These are phyloP conservation scores for Leccinum solheimii DNA, from an alignment of 1,284 basidiomycete species.

Conservation along the genomic window DNA sequence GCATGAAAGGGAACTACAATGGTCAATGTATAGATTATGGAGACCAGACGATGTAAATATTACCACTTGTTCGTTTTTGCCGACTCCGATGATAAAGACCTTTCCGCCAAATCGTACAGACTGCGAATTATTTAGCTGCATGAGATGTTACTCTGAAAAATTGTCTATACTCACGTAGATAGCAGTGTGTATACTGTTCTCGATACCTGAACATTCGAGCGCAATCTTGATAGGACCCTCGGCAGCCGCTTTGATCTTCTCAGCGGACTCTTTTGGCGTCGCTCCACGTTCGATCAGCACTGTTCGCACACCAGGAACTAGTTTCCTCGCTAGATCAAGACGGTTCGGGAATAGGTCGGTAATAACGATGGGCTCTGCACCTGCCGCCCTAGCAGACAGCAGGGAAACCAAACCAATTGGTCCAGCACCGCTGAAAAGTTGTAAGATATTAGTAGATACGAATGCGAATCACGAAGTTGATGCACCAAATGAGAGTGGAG, in stretches of 20 bases:
- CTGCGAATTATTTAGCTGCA: constrained; percentile 29
- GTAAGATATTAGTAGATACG: constrained; percentile 7
- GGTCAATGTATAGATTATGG: constrained; percentile 3
- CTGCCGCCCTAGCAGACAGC: constrained; percentile 78
- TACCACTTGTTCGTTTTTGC: constrained; percentile 58
- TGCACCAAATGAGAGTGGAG: constrained; percentile 56
- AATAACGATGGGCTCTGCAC: constrained; percentile 75
- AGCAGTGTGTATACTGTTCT: constrained; percentile 69
- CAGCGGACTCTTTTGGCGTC: constrained; percentile 49
- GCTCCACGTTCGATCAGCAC: constrained; percentile 48
- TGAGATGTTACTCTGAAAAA: neutral
- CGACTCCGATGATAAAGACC: constrained; percentile 67
- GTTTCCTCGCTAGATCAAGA: constrained; percentile 76
- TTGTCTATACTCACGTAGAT: constrained; percentile 50
- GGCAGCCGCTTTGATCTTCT: constrained; percentile 49
- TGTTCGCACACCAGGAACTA: constrained; percentile 70
- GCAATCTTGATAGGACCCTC: constrained; percentile 49
- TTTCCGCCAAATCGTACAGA: constrained; percentile 60
- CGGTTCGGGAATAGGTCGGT: constrained; percentile 81
- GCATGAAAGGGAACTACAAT: constrained; percentile 65
- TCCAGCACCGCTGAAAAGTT: constrained; percentile 63
- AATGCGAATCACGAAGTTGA: neutral
- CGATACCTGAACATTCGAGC: constrained; percentile 78
- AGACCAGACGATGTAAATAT: neutral
- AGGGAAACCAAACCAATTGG: constrained; percentile 84